Conservation (phyloP, 371 early-diverging fungal genomes). For the Mucor irregularis region DNA sequence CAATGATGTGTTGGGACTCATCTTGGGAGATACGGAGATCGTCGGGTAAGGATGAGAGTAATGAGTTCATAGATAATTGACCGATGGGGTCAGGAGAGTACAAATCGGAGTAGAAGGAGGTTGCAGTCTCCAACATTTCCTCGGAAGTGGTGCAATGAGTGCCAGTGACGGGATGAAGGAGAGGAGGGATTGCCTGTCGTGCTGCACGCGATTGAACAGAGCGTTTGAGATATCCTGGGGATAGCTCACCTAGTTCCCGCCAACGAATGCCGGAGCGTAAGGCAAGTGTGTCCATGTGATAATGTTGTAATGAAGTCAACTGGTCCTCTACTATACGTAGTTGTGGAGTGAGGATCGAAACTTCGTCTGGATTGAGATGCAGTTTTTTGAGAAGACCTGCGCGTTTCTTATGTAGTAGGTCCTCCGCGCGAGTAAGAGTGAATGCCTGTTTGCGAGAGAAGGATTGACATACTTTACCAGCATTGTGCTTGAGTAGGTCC, state of each 20-base stretch:
- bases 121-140: conserved; percentile 3
- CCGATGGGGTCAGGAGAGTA: conserved; percentile 4
- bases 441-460: background rate
- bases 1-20: background rate
- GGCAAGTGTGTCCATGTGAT: conserved; percentile 3
- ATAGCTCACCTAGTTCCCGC: conserved; percentile 1
- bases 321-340: conserved; percentile 5
- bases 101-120: background rate
- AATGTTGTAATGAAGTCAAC: conserved; percentile 1
- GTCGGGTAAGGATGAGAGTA: background rate
- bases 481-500: conserved; percentile 3
- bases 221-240: conserved; percentile 2
- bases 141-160: background rate
- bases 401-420: conserved; percentile 1
- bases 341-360: background rate
- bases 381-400: background rate
- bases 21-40: background rate
- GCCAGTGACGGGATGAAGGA: background rate
- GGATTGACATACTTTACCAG: background rate
- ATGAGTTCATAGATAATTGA: background rate
- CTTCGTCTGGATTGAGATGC: background rate
- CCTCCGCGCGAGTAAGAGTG: background rate
- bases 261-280: conserved; percentile 5
- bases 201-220: background rate
- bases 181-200: background rate